These are phyloP conservation scores for Tetradesmus lagerheimii DNA, from an alignment of 139 green algal genomes.

Conservation along the genomic window DNA sequence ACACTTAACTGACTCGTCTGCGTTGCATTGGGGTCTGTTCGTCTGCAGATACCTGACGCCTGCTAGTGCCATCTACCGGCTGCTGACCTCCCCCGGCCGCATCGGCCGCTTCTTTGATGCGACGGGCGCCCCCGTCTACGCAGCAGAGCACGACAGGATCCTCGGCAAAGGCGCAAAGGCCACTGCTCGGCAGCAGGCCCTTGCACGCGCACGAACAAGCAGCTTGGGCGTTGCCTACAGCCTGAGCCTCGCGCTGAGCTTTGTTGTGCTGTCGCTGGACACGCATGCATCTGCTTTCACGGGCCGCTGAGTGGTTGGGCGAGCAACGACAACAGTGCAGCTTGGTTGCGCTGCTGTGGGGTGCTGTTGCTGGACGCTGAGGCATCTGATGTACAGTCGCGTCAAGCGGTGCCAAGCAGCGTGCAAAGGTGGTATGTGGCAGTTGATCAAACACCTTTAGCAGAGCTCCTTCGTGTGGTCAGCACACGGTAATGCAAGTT, in stretches of 20 bases:
- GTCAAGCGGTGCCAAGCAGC: no score
- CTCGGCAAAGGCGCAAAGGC: constrained; percentile 57
- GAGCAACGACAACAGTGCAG: no score
- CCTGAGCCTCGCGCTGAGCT: constrained; percentile 54
- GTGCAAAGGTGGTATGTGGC: no score
- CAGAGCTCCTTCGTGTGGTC: no score
- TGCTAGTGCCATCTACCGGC: constrained; percentile 58
- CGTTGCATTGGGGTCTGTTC: no score
- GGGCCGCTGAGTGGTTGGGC: constrained; percentile 7
- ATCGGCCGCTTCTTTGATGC: constrained; percentile 84
- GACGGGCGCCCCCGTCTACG: constrained; percentile 64
- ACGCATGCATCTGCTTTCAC: constrained; percentile 35
- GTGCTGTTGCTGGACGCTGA: no score
- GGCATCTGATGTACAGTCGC: no score
- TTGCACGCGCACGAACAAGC: constrained; percentile 50
- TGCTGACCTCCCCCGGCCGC: constrained; percentile 71
- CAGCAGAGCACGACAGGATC: constrained; percentile 72
- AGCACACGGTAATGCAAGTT: no score
- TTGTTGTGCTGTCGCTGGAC: constrained; percentile 46
- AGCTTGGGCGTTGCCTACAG: constrained; percentile 74
- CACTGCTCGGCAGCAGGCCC: constrained; percentile 61
- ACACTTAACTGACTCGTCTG: no score
- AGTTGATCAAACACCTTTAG: no score
- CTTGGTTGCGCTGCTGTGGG: no score
- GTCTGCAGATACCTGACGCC: constrained; percentile 82